Percentiles rank a stretch among this genome's conserved stretches.
Conservation (phyloP, 345 rosid species). For the Citrus australasica region DNA sequence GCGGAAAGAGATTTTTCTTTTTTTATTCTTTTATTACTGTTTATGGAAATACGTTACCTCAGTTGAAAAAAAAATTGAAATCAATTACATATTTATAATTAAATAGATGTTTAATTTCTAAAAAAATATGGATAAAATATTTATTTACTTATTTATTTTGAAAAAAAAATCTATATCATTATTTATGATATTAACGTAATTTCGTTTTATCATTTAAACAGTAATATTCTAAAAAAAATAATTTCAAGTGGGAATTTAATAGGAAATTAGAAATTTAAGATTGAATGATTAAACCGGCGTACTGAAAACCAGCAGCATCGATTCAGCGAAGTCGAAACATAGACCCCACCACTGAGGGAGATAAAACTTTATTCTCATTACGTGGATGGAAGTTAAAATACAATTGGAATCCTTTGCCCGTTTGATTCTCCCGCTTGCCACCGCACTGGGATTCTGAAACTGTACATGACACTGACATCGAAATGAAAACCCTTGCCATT, state of each 20-base stretch:
- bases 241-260: not conserved
- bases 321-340: not conserved
- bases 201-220: too few species aligned
- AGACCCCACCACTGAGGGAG: not conserved
- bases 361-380: not conserved
- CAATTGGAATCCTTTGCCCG: not conserved
- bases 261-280: not conserved
- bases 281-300: not conserved
- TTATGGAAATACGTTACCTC: not conserved
- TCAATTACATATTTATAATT: too few species aligned
- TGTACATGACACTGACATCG: not conserved
- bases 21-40: not conserved
- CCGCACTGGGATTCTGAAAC: not conserved
- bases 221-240: too few species aligned
- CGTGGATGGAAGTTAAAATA: not conserved
- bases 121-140: not conserved
- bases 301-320: not conserved
- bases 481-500: not conserved
- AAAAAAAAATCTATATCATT: too few species aligned
- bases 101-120: too few species aligned
- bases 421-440: not conserved
- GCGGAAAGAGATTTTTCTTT: too few species aligned
- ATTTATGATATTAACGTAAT: too few species aligned
- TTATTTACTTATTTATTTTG: too few species aligned
- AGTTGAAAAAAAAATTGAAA: too few species aligned